phyloP scores from a whole-genome alignment of 2,329 filamentous ascomycete genomes.

The Parafenestella ontariensis region DNA sequence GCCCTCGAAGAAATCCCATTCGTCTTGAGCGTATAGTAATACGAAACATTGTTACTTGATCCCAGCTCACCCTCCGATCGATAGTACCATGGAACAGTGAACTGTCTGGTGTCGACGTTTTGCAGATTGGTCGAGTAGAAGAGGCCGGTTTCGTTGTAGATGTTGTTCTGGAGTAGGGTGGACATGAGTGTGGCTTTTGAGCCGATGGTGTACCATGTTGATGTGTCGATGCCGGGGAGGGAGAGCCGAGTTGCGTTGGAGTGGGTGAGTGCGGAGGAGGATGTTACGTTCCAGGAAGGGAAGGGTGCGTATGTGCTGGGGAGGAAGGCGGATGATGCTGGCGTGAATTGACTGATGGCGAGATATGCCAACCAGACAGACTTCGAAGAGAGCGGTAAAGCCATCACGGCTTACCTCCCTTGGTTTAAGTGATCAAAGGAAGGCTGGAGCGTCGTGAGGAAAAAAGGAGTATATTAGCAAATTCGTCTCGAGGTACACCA shows the following conservation, averaged over 20 bases:
- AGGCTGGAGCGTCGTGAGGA: neutral
- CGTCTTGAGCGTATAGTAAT: constrained; percentile 62
- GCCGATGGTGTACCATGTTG: constrained; percentile 60
- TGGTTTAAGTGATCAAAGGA: neutral
- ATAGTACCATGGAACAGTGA: constrained; percentile 66
- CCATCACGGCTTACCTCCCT: neutral
- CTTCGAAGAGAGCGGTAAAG: neutral
- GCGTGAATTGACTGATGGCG: neutral
- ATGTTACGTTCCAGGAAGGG: constrained; percentile 28
- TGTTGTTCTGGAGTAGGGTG: constrained; percentile 60
- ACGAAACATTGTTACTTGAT: constrained; percentile 15
- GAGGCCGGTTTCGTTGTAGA: constrained; percentile 61
- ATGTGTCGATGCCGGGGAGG: constrained; percentile 48
- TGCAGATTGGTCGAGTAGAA: constrained; percentile 64
- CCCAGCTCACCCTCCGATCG: constrained; percentile 59
- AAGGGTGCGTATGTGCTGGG: constrained; percentile 5
- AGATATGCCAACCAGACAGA: neutral
- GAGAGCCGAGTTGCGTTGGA: constrained; percentile 26
- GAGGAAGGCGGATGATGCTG: neutral
- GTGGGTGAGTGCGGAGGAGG: constrained; percentile 12
- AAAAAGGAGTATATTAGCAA: neutral
- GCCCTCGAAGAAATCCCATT: constrained; percentile 67
- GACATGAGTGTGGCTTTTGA: constrained; percentile 64
- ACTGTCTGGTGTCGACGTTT: constrained; percentile 55
- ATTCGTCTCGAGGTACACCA: too few relatives aligned